Conservation (phyloP, 2,329 filamentous ascomycete genomes). For the Xylaria hypoxylon region DNA sequence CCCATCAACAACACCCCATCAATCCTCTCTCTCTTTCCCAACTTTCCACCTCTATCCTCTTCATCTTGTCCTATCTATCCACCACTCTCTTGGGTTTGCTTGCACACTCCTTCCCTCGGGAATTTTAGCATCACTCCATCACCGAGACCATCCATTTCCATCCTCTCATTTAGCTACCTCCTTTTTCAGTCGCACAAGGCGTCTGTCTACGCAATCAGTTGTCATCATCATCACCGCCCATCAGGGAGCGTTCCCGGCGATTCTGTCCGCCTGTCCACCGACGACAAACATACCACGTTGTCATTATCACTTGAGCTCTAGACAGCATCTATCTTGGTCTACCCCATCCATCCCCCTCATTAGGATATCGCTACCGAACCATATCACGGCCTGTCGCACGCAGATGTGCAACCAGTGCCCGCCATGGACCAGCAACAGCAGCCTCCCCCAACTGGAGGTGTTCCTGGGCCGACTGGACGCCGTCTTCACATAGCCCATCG, state of each 20-base stretch:
- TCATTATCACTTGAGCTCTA: slow-evolving; percentile 36
- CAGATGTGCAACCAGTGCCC: slow-evolving; percentile 57
- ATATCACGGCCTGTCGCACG: slow-evolving; percentile 57
- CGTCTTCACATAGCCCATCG: slow-evolving; percentile 97
- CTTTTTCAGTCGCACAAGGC: slow-evolving; percentile 47
- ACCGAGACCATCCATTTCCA: slow-evolving; percentile 57
- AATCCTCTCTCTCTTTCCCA: slow-evolving; percentile 41
- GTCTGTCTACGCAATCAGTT: slow-evolving; percentile 34
- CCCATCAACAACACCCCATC: slow-evolving; percentile 31
- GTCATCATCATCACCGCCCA: slow-evolving; percentile 32
- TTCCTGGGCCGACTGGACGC: slow-evolving; percentile 82
- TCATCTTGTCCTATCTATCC: slow-evolving; percentile 33
- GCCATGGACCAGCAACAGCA: slow-evolving; percentile 73
- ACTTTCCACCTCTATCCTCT: slow-evolving; percentile 38
- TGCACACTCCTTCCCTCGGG: slow-evolving; percentile 51
- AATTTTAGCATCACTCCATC: slow-evolving; percentile 48
- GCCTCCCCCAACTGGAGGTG: slow-evolving; percentile 64
- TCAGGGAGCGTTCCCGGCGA: slow-evolving; percentile 19
- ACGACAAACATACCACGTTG: slow-evolving; percentile 27
- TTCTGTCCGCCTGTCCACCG: slow-evolving; percentile 24
- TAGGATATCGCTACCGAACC: slow-evolving; percentile 35
- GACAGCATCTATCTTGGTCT: slow-evolving; percentile 42
- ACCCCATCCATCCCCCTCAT: slow-evolving; percentile 40
- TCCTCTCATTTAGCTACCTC: slow-evolving; percentile 55
- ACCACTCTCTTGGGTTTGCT: slow-evolving; percentile 48